Conservation (phyloP, 2,329 filamentous ascomycete genomes). For the Verticillium nubilum region DNA sequence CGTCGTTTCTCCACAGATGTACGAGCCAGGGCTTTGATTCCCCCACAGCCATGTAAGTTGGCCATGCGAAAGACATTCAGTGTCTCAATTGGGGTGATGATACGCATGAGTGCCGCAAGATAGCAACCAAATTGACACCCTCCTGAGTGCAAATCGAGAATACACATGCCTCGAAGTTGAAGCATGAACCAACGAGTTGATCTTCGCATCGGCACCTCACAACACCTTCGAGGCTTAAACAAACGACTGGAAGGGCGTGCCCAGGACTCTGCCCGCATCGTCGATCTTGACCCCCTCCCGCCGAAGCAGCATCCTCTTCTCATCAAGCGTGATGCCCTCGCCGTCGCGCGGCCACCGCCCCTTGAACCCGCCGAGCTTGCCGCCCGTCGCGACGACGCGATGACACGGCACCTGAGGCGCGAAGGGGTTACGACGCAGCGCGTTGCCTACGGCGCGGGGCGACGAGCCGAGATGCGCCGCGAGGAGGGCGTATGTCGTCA, state of each 20-base stretch:
- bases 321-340: conserved; percentile 52
- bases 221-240: too few species aligned
- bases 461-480: conserved; percentile 64
- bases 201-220: not conserved
- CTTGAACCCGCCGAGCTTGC: conserved; percentile 77
- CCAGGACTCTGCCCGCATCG: conserved; percentile 52
- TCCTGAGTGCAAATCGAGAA: too few species aligned
- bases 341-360: conserved; percentile 86
- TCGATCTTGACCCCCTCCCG: conserved; percentile 63
- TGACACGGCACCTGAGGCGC: conserved; percentile 80
- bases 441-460: conserved; percentile 72
- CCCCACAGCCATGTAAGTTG: too few species aligned
- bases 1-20: not conserved
- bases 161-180: not conserved
- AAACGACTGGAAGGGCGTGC: conserved; percentile 45
- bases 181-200: not conserved
- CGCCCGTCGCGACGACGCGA: conserved; percentile 69
- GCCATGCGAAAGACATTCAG: too few species aligned
- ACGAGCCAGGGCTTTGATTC: too few species aligned
- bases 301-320: conserved; percentile 57
- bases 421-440: conserved; percentile 73
- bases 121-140: too few species aligned
- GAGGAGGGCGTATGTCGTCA: conserved; percentile 74
- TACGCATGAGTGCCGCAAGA: too few species aligned
- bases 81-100: too few species aligned